These are phyloP conservation scores for Vaccinium corymbosum DNA, from an alignment of 148 eudicot species.

Conservation along the genomic window DNA sequence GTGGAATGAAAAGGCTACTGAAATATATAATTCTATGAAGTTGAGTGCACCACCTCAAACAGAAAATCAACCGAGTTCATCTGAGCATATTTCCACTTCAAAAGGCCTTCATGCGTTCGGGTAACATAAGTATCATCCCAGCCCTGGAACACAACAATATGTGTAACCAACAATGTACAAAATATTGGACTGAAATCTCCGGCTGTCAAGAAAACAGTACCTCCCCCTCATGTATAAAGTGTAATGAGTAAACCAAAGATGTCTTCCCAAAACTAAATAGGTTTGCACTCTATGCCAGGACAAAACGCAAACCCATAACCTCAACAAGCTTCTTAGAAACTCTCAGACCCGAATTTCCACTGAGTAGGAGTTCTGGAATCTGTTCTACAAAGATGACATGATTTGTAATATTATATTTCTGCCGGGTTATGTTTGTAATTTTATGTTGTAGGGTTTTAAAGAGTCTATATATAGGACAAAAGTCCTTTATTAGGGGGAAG, in stretches of 20 bases:
- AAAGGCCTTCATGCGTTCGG: slow-evolving; percentile 93
- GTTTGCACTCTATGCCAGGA: neutral
- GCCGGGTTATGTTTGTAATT: no score
- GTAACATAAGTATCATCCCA: slow-evolving; percentile 99
- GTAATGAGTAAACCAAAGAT: neutral
- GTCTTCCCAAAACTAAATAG: neutral
- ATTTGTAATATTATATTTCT: no score
- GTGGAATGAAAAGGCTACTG: neutral
- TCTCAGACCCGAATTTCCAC: neutral
- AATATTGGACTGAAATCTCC: neutral
- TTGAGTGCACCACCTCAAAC: slow-evolving; percentile 64
- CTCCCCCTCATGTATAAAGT: neutral
- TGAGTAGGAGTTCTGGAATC: no score
- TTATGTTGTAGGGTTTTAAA: no score
- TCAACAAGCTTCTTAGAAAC: slow-evolving; percentile 8
- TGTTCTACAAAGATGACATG: no score
- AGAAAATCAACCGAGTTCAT: slow-evolving; percentile 98
- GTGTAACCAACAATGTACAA: neutral
- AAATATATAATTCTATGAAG: neutral
- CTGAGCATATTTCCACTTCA: slow-evolving; percentile 96
- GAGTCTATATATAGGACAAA: no score
- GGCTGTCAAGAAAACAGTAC: neutral
- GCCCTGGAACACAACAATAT: slow-evolving; percentile 45
- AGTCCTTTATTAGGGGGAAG: no score
- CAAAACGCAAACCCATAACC: neutral